phyloP scores from a whole-genome alignment of 2,329 filamentous ascomycete species.

The Exophiala sp. region DNA sequence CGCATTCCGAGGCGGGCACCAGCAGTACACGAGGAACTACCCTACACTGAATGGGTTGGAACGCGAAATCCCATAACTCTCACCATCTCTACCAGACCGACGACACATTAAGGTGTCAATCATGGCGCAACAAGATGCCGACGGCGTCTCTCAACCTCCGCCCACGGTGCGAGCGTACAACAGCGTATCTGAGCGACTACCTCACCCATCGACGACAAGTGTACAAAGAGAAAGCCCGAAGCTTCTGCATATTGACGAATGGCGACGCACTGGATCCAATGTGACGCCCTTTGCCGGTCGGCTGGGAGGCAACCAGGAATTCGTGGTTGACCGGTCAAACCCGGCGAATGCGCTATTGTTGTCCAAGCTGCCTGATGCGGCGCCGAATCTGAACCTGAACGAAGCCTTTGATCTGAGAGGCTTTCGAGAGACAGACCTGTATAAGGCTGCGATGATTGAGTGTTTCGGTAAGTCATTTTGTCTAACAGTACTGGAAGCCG shows the following conservation, averaged over 20 bases:
- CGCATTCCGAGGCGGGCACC: too few species aligned
- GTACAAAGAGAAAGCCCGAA: neutral
- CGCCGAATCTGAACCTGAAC: conserved; percentile 36
- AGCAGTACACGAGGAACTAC: too few species aligned
- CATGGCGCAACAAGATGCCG: too few species aligned
- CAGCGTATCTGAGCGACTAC: neutral
- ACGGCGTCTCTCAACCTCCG: too few species aligned
- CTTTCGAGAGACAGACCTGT: conserved; percentile 35
- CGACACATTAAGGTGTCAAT: too few species aligned
- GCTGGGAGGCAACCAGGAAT: conserved; percentile 36
- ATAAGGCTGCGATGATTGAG: conserved; percentile 41
- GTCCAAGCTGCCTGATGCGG: conserved; percentile 38
- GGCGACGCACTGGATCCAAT: neutral
- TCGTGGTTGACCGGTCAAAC: conserved; percentile 33
- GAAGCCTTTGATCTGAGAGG: conserved; percentile 36
- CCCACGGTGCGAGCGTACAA: too few species aligned
- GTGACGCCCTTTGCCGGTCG: conserved; percentile 33
- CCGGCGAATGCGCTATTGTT: conserved; percentile 30
- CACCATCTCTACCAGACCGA: too few species aligned
- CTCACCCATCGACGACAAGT: neutral
- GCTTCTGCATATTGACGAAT: neutral
- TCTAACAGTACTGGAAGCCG: too few species aligned
- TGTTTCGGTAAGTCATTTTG: conserved; percentile 35
- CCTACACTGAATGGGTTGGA: too few species aligned
- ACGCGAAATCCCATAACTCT: too few species aligned